Conservation (phyloP, 805 yeast species). For the Yamadazyma olivae region DNA sequence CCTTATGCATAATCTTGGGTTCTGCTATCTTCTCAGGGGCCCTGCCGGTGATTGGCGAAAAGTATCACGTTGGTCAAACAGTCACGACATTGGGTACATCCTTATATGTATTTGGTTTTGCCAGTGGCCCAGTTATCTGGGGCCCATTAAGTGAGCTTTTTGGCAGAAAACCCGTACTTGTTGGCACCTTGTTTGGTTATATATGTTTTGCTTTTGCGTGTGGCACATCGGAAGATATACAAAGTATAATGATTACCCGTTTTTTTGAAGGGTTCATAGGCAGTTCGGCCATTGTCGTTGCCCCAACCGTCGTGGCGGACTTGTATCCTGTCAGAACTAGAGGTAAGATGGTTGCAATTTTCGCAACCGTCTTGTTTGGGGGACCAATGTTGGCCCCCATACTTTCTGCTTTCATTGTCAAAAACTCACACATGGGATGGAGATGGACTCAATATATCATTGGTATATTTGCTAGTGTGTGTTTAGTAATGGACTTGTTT, state of each 20-base stretch:
- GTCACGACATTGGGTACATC: slow-evolving; percentile 78
- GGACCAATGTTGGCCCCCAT: slow-evolving; percentile 87
- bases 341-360: slow-evolving; percentile 73
- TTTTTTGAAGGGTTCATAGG: slow-evolving; percentile 81
- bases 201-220: slow-evolving; percentile 53
- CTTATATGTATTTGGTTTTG: slow-evolving; percentile 86
- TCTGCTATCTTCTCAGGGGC: slow-evolving; percentile 81
- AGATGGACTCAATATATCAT: slow-evolving; percentile 55
- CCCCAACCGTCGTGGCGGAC: slow-evolving; percentile 87
- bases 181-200: slow-evolving; percentile 37
- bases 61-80: slow-evolving; percentile 57
- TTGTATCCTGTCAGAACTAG: slow-evolving; percentile 62
- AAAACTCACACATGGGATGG: slow-evolving; percentile 46
- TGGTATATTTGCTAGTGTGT: slow-evolving; percentile 34
- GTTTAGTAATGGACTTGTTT: slow-evolving; percentile 30
- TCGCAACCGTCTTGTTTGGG: slow-evolving; percentile 67
- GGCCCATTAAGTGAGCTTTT: slow-evolving; percentile 39
- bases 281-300: slow-evolving; percentile 78
- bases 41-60: slow-evolving; percentile 41
- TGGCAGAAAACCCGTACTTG: slow-evolving; percentile 41
- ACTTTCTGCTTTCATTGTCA: slow-evolving; percentile 41
- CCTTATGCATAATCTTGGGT: slow-evolving; percentile 59
- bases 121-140: slow-evolving; percentile 88
- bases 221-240: slow-evolving; percentile 74
- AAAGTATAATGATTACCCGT: slow-evolving; percentile 72